These are phyloP conservation scores for Lactifluus rugatus DNA, from an alignment of 768 basidiomycete genomes.

Conservation along the genomic window DNA sequence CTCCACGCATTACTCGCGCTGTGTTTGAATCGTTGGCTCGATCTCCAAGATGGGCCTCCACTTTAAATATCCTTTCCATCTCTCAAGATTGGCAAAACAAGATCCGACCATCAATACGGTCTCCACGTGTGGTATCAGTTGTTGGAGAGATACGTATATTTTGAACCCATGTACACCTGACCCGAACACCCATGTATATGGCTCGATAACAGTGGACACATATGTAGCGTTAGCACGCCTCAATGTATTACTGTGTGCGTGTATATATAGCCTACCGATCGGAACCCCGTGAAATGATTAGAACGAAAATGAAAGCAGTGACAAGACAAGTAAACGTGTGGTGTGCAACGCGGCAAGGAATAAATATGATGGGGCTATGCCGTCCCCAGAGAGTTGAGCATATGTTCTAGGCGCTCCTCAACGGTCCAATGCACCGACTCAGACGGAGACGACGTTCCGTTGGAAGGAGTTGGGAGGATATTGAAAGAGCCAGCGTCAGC, in stretches of 20 bases:
- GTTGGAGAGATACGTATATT: not conserved
- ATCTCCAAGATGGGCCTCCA: constrained; percentile 39
- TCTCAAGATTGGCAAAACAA: not conserved
- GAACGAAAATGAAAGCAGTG: not conserved
- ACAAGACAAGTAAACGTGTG: constrained; percentile 4
- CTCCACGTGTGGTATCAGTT: not conserved
- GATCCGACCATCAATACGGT: too few relatives aligned
- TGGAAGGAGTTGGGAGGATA: constrained; percentile 39
- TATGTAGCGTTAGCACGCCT: constrained; percentile 13
- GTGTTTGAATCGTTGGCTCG: constrained; percentile 68
- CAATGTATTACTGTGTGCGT: not conserved
- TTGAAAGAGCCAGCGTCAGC: constrained; percentile 82
- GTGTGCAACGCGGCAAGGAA: not conserved
- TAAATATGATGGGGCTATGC: constrained; percentile 22
- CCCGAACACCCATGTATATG: constrained; percentile 1
- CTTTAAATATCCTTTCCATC: constrained; percentile 18
- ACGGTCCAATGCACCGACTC: constrained; percentile 54
- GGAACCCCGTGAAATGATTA: not conserved
- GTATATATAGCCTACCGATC: constrained; percentile 3
- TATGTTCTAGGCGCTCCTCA: constrained; percentile 67
- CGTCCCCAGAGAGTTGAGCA: constrained; percentile 39
- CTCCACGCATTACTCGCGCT: constrained; percentile 56
- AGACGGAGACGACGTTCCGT: constrained; percentile 33
- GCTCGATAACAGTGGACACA: constrained; percentile 14
- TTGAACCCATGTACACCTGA: not conserved